Conservation (phyloP, 2,329 filamentous ascomycete genomes). For the Harringtonia aguacate region DNA sequence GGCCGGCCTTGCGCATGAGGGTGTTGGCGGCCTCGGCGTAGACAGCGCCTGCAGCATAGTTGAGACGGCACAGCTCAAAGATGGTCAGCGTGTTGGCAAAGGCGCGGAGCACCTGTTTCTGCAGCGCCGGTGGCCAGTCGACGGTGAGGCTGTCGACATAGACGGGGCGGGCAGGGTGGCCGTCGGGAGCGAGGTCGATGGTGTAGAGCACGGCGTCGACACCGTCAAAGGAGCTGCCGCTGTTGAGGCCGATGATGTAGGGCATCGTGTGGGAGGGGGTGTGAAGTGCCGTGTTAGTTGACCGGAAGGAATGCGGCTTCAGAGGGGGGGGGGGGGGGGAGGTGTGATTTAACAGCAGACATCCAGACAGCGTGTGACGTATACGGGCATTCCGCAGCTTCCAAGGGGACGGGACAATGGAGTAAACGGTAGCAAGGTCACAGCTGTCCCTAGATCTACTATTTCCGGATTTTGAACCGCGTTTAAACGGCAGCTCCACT, state of each 20-base stretch:
- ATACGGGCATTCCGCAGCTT: too few species aligned
- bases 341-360: too few species aligned
- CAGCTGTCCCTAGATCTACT: too few species aligned
- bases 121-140: constrained; percentile 18
- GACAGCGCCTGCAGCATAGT: constrained; percentile 18
- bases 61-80: constrained; percentile 18
- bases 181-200: constrained; percentile 17
- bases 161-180: constrained; percentile 16
- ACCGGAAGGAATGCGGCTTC: too few species aligned
- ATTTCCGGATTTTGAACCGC: too few species aligned
- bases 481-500: too few species aligned
- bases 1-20: constrained; percentile 11
- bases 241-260: constrained; percentile 20
- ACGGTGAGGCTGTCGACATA: constrained; percentile 18
- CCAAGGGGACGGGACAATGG: too few species aligned
- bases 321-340: too few species aligned
- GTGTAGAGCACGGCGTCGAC: constrained; percentile 19
- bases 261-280: constrained; percentile 11
- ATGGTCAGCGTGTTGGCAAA: constrained; percentile 18
- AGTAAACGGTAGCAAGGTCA: too few species aligned
- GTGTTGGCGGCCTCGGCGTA: constrained; percentile 19
- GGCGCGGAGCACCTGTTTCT: constrained; percentile 14
- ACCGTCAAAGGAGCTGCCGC: constrained; percentile 19
- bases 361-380: too few species aligned
- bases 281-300: too few species aligned